Base-by-base conservation (phyloP, 140 eudicot genomes). In the Ambrosia hybrid region DNA sequence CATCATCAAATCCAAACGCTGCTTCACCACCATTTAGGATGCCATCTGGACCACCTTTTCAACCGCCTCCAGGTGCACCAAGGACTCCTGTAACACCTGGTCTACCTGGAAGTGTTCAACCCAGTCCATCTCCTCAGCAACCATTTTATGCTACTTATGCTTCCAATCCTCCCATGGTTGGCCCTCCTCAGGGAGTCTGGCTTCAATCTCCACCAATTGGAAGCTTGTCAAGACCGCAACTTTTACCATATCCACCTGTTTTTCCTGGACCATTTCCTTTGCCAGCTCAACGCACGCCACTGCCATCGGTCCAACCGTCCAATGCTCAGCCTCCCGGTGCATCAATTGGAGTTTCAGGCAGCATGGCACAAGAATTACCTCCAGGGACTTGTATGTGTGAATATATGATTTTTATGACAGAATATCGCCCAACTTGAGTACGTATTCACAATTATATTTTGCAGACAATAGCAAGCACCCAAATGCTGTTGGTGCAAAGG, bases 311-410 rank as follows among this genome's bases (percentile, higher is more conserved):
- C 69, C 80, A 87, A 56, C 61, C 82, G 70, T 82, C 90, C 13
- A 89, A 85, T 78, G 68, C 85, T 68, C 94, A 83, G 71, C 95
- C 97, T 81, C 91, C 96, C 57, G 97, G 96, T 52, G 68, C 94
- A 53, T 83, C 91, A 14, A 17, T 73, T 64, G 89, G 86, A 74
- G 84, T 84, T 68, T 74, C 91, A 41, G 86, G 70, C 83, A 75
- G 38, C 71, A 86, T 84, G 70, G 57, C 82, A 74, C 73, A 65
- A 62, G 97, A 88, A 58, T 63, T 83, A 60, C 95, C 96, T 78
- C 96, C 99, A 38, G 96, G 96, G 73, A 84, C 71, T 76, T 91
- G 97, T 94, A 83, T 74, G 82, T 57, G 58, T 30, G 41, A 51
- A 30, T 61, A 62, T 57, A n/a, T 63, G 71, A 43, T 80, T 39